Evolutionary conservation across 768 basidiomycete species (phyloP).

Genomic region (Amanita phalloides): DNA sequence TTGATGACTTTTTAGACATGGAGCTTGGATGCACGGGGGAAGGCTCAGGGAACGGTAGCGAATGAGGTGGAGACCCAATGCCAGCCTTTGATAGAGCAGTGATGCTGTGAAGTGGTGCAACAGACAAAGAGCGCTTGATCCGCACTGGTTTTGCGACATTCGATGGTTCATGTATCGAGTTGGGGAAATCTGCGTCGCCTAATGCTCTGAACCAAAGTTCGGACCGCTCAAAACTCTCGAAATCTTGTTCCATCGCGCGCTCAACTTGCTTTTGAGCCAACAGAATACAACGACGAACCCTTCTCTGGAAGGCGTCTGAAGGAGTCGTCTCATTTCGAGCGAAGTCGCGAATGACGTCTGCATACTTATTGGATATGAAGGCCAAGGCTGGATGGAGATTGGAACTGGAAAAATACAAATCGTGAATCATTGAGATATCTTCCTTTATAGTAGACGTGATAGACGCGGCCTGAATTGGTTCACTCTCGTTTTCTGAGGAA

Average conservation of each 20-base stretch:
- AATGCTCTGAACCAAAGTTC: slow-evolving; percentile 91
- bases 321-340: slow-evolving; percentile 37
- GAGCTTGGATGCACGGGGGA: slow-evolving; percentile 28
- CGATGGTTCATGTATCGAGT: slow-evolving; percentile 14
- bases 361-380: slow-evolving; percentile 58
- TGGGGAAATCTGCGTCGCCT: slow-evolving; percentile 47
- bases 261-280: slow-evolving; percentile 80
- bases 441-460: slow-evolving; percentile 61
- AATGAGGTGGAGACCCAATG: slow-evolving; percentile 5
- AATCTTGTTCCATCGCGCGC: slow-evolving; percentile 85
- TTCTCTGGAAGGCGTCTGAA: slow-evolving; percentile 32
- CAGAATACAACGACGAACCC: slow-evolving; percentile 71
- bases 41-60: slow-evolving; percentile 24
- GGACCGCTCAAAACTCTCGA: slow-evolving; percentile 77
- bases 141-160: slow-evolving; percentile 8
- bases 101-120: neutral
- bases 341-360: slow-evolving; percentile 61
- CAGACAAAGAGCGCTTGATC: neutral
- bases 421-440: slow-evolving; percentile 83
- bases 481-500: slow-evolving; percentile 49
- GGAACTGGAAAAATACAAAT: slow-evolving; percentile 69
- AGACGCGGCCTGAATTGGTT: slow-evolving; percentile 41
- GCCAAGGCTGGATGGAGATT: slow-evolving; percentile 48
- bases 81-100: neutral
- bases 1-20: slow-evolving; percentile 25